phyloP scores from a whole-genome alignment of 306 rosid genomes.

The Boehmeria nivea region DNA sequence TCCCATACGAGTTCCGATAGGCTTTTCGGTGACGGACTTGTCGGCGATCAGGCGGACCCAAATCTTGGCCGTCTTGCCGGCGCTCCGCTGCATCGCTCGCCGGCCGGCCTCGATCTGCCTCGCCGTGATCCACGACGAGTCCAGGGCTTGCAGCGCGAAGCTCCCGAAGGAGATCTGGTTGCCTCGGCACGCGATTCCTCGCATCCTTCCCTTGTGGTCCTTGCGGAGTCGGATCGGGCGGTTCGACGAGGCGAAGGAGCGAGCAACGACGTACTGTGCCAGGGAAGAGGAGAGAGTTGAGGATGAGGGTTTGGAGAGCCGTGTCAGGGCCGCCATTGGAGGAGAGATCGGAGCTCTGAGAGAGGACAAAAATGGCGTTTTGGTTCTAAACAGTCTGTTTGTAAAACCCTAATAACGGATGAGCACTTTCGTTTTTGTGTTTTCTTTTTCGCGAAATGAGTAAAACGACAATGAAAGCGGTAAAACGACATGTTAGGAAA shows the following conservation, averaged over 20 bases:
- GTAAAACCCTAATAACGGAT: too few relatives aligned
- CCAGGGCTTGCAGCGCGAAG: conserved; percentile 6
- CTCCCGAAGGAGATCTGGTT: background rate
- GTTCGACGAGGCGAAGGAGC: conserved; percentile 36
- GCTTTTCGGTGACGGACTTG: conserved; percentile 7
- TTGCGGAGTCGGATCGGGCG: conserved; percentile 20
- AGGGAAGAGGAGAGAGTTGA: conserved; percentile 12
- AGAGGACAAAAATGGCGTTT: background rate
- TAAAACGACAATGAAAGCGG: too few relatives aligned
- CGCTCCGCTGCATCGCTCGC: background rate
- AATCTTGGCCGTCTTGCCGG: background rate
- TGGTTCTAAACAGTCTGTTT: too few relatives aligned
- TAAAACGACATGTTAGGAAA: too few relatives aligned
- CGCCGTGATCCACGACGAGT: background rate
- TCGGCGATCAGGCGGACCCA: conserved; percentile 4
- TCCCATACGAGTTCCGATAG: conserved; percentile 5
- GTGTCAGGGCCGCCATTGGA: conserved; percentile 82
- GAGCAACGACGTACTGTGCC: conserved; percentile 14
- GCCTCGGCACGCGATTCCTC: background rate
- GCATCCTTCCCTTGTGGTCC: conserved; percentile 8
- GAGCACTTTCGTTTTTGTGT: too few relatives aligned
- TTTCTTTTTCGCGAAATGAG: too few relatives aligned
- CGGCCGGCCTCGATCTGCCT: conserved; percentile 14
- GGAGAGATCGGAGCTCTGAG: conserved; percentile 15
- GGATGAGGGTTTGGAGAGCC: conserved; percentile 34